phyloP scores from a whole-genome alignment of 1,284 basidiomycete genomes.

The Ganoderma sp. region DNA sequence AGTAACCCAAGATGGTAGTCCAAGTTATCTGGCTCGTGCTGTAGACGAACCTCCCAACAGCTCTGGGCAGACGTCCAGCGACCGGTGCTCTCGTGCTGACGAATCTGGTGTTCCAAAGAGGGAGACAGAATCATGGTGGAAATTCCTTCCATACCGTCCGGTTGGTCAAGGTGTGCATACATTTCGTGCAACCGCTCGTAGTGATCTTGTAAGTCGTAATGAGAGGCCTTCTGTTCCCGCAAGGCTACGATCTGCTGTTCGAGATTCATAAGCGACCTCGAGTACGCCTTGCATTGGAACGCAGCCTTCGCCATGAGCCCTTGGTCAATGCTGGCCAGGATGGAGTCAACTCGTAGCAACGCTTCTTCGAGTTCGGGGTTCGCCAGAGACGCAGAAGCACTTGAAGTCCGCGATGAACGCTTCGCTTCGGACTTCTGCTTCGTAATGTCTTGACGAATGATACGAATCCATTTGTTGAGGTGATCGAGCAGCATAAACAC shows the following conservation, averaged over 20 bases:
- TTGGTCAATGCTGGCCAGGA: conserved; percentile 85
- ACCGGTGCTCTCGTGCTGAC: conserved; percentile 97
- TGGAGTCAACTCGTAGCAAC: conserved; percentile 74
- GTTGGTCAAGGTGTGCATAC: conserved; percentile 95
- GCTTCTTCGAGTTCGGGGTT: conserved; percentile 55
- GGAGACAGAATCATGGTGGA: conserved; percentile 90
- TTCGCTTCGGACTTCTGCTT: conserved; percentile 57
- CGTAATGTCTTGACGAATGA: conserved; percentile 63
- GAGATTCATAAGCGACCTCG: conserved; percentile 93
- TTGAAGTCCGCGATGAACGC: conserved; percentile 46
- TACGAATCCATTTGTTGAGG: conserved; percentile 88
- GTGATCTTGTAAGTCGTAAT: conserved; percentile 71
- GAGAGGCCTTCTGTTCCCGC: conserved; percentile 49
- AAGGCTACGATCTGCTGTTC: conserved; percentile 79
- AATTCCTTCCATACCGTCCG: conserved; percentile 99
- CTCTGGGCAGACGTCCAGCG: conserved; percentile 99
- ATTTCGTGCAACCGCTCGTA: conserved; percentile 96
- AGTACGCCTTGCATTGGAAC: conserved; percentile 92
- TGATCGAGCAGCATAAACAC: conserved; percentile 97
- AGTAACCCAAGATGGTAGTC: conserved; percentile 90
- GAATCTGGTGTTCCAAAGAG: conserved; percentile 94
- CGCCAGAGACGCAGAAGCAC: conserved; percentile 27
- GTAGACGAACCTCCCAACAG: conserved; percentile 98
- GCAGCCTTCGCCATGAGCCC: conserved; percentile 94
- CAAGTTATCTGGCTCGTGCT: conserved; percentile 89